phyloP scores from a whole-genome alignment of 208 protist species.

The Crithidia brevicula region DNA sequence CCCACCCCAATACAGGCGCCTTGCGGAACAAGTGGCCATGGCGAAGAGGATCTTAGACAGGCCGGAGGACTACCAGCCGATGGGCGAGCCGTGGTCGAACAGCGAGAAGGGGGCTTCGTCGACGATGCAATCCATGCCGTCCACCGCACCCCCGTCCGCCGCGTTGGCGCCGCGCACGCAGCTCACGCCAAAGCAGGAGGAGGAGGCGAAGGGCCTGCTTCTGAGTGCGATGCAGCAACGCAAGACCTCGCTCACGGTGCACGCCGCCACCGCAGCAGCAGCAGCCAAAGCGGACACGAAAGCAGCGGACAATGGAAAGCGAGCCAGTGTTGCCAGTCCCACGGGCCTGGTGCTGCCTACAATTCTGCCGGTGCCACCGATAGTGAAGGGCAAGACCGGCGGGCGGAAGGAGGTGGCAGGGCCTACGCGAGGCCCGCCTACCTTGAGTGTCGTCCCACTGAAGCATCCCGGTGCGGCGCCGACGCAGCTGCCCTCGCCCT shows the following conservation, averaged over 20 bases:
- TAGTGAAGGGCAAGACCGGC: too few relatives aligned
- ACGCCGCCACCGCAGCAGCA: conserved; percentile 2
- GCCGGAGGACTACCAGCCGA: conserved; percentile 19
- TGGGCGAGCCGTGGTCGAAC: background rate
- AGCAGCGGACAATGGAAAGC: background rate
- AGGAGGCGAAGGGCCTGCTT: background rate
- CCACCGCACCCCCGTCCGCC: conserved; percentile 9
- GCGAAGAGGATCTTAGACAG: conserved; percentile 28
- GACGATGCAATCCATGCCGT: background rate
- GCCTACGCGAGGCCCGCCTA: background rate
- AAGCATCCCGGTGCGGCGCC: conserved; percentile 2
- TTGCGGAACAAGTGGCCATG: conserved; percentile 24
- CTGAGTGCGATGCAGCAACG: background rate
- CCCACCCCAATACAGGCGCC: conserved; percentile 18
- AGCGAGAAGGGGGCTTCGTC: background rate
- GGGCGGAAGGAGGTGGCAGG: background rate
- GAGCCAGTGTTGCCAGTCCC: background rate
- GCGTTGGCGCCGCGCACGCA: conserved; percentile 8
- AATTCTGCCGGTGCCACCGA: background rate
- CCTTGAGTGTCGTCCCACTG: conserved; percentile 12
- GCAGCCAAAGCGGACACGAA: background rate
- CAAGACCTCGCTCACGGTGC: background rate
- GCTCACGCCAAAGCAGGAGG: conserved; percentile 12
- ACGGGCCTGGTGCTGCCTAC: background rate
- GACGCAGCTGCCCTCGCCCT: background rate